Evolutionary conservation across 2,329 filamentous ascomycete genomes (phyloP).

Genomic region (Akanthomyces uredinophilus): DNA sequence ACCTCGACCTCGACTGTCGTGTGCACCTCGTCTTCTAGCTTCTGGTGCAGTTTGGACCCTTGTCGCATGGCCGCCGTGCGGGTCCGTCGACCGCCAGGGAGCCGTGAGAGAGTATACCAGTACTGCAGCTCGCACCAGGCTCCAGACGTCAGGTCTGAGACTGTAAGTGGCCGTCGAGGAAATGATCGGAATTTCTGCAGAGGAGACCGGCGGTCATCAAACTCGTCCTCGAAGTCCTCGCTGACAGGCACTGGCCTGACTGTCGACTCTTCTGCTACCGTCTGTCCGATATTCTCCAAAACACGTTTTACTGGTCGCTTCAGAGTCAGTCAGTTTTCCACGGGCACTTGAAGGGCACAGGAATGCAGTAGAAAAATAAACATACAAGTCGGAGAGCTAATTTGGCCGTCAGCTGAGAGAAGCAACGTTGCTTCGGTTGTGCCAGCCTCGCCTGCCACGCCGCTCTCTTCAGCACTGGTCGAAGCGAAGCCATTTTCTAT

Average conservation of each 20-base stretch:
- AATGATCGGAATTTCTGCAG: constrained; percentile 73
- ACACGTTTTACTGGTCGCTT: constrained; percentile 60
- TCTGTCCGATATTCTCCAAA: constrained; percentile 24
- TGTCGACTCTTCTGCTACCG: not conserved
- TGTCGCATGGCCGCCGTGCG: constrained; percentile 78
- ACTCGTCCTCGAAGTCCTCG: constrained; percentile 20
- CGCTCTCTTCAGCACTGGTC: not conserved
- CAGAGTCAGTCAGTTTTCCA: constrained; percentile 53
- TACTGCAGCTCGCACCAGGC: constrained; percentile 97
- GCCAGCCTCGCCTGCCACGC: not conserved
- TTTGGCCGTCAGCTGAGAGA: not conserved
- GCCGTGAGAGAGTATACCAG: constrained; percentile 74
- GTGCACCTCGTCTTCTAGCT: constrained; percentile 81
- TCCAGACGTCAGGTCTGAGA: constrained; percentile 81
- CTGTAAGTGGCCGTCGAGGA: constrained; percentile 74
- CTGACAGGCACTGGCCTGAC: constrained; percentile 4
- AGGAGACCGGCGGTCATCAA: constrained; percentile 45
- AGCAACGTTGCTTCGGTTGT: not conserved
- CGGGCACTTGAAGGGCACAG: constrained; percentile 9
- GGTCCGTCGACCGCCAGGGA: constrained; percentile 65
- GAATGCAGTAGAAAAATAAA: constrained; percentile 14
- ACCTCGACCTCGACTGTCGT: constrained; percentile 68
- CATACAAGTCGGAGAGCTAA: constrained; percentile 49
- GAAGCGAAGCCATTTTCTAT: not conserved
- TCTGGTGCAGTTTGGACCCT: constrained; percentile 74